A percentile compares a stretch with the other conserved stretches of the same genome.
Evolutionary conservation across 768 basidiomycete species (phyloP).

Genomic region (Crucibulum laeve): DNA sequence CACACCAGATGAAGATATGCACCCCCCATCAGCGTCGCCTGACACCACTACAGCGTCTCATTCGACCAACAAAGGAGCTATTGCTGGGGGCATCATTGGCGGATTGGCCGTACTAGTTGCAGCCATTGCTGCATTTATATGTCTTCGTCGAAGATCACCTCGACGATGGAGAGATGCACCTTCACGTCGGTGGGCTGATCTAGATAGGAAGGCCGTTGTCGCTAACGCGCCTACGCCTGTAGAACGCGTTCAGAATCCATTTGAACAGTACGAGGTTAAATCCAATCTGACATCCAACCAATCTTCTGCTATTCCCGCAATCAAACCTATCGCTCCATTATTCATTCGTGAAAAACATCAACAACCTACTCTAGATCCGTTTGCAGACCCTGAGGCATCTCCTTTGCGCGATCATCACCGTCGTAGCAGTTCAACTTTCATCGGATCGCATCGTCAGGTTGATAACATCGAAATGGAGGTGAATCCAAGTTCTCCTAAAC

Average conservation of each 20-base stretch:
- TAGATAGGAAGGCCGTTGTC: conserved; percentile 1
- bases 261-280: conserved; percentile 1
- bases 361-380: conserved; percentile 4
- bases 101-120: conserved; percentile 14
- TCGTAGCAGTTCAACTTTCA: too few relatives aligned
- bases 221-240: background rate
- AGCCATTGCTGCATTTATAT: conserved; percentile 14
- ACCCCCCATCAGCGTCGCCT: conserved; percentile 2
- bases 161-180: conserved; percentile 6
- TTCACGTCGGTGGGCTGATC: conserved; percentile 2
- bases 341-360: conserved; percentile 8
- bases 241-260: background rate
- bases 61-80: conserved; percentile 18
- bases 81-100: conserved; percentile 23
- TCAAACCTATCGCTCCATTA: conserved; percentile 6
- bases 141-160: conserved; percentile 15
- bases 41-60: background rate
- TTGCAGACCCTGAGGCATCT: conserved; percentile 1
- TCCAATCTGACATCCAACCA: background rate
- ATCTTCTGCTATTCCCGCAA: background rate
- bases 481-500: too few relatives aligned
- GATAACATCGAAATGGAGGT: too few relatives aligned
- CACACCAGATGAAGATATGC: too few relatives aligned
- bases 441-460: too few relatives aligned
- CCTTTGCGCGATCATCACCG: background rate